These are phyloP conservation scores for Boletales sp. DNA, from an alignment of 768 basidiomycete genomes.

Conservation along the genomic window DNA sequence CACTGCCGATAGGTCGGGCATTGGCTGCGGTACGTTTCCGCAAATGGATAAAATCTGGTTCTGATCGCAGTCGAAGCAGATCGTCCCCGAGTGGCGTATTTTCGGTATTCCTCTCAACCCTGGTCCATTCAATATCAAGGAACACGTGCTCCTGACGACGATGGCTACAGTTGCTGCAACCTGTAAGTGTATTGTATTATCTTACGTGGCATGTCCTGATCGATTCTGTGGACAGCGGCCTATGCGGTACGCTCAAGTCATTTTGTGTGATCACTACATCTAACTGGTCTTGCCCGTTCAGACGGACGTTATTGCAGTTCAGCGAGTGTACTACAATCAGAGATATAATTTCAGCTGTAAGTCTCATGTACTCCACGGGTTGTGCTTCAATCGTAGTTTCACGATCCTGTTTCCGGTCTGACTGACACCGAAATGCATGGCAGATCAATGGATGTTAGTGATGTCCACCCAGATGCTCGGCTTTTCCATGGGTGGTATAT, in stretches of 20 bases:
- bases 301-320: conserved; percentile 73
- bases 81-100: conserved; percentile 49
- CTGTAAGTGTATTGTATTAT: conserved; percentile 14
- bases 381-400: no score
- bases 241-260: conserved; percentile 36
- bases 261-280: neutral
- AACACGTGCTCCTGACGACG: conserved; percentile 64
- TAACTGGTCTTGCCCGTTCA: conserved; percentile 6
- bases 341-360: conserved; percentile 47
- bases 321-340: conserved; percentile 65
- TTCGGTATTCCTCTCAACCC: conserved; percentile 64
- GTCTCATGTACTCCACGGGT: conserved; percentile 9
- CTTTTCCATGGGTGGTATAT: conserved; percentile 56
- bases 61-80: conserved; percentile 16
- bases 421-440: neutral
- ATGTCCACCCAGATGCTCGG: conserved; percentile 74
- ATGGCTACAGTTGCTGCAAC: conserved; percentile 48
- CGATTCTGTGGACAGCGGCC: conserved; percentile 29
- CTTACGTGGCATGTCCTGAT: neutral
- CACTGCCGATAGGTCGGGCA: conserved; percentile 62
- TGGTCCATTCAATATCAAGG: conserved; percentile 76
- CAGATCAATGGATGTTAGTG: conserved; percentile 58
- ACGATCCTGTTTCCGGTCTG: no score
- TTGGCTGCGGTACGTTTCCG: conserved; percentile 45
- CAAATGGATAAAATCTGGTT: neutral